phyloP scores from a whole-genome alignment of 2,329 filamentous ascomycete genomes.

The Pestalotiopsis sp. region DNA sequence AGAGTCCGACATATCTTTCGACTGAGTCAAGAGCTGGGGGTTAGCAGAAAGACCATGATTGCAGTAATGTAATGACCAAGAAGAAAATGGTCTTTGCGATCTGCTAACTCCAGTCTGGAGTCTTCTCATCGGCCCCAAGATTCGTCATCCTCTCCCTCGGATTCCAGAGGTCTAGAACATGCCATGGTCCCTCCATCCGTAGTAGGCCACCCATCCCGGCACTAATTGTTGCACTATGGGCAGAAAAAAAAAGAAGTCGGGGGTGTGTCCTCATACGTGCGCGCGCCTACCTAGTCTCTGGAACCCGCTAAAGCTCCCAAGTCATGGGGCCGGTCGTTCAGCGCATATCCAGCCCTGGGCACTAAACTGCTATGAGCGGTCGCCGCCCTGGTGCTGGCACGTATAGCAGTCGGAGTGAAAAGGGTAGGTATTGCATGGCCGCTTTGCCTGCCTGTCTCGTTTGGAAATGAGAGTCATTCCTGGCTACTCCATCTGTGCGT shows the following conservation, averaged over 20 bases:
- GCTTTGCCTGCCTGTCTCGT: background rate
- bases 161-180: slow-evolving; percentile 1
- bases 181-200: background rate
- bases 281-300: background rate
- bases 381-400: background rate
- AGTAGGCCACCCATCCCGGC: slow-evolving; percentile 10
- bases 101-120: background rate
- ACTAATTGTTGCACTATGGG: background rate
- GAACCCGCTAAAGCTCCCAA: background rate
- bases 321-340: background rate
- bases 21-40: background rate
- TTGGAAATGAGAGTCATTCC: background rate
- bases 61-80: too few relatives aligned
- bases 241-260: background rate
- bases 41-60: background rate
- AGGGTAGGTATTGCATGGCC: background rate
- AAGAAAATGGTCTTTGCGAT: background rate
- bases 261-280: background rate
- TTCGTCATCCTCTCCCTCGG: background rate
- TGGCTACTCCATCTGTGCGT: background rate
- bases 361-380: background rate
- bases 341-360: background rate
- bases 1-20: background rate
- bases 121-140: background rate
- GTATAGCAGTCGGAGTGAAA: background rate